Evolutionary conservation across 768 basidiomycete genomes (phyloP).

Genomic region (Trametes cinnabarina): DNA sequence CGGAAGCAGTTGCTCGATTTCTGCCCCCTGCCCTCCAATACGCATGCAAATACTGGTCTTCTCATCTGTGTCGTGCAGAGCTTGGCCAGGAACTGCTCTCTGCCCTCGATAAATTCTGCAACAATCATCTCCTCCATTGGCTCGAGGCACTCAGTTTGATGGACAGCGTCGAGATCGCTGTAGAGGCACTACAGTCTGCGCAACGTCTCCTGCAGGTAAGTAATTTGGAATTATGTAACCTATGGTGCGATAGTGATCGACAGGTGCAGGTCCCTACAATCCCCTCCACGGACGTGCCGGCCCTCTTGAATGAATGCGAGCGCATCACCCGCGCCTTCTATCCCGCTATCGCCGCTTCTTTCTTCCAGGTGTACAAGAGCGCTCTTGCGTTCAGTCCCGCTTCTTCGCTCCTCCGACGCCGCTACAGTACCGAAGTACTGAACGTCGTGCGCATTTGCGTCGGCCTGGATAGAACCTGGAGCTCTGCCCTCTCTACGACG

Average conservation of each 20-base stretch:
- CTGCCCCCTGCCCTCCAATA: slow-evolving; percentile 22
- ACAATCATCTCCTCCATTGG: slow-evolving; percentile 23
- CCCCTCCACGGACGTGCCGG: too few species aligned
- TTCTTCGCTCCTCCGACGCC: background rate
- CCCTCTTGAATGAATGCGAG: slow-evolving; percentile 13
- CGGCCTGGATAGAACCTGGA: too few species aligned
- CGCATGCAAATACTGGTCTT: slow-evolving; percentile 14
- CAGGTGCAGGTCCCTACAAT: too few species aligned
- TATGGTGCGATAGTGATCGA: too few species aligned
- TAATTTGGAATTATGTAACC: background rate
- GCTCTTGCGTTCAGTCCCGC: background rate
- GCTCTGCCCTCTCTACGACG: too few species aligned
- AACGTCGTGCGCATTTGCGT: too few species aligned
- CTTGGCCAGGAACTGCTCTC: background rate
- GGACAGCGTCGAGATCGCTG: background rate
- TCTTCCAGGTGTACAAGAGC: slow-evolving; percentile 13
- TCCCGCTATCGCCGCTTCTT: slow-evolving; percentile 12
- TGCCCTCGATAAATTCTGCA: slow-evolving; percentile 6
- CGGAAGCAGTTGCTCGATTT: background rate
- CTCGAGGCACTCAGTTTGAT: slow-evolving; percentile 18
- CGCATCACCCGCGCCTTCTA: slow-evolving; percentile 14
- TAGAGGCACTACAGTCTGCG: background rate
- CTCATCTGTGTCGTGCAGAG: too few species aligned
- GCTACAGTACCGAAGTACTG: too few species aligned
- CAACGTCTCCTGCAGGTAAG: background rate